phyloP scores from a whole-genome alignment of 768 basidiomycete genomes.

The Psilocybe azurescens region DNA sequence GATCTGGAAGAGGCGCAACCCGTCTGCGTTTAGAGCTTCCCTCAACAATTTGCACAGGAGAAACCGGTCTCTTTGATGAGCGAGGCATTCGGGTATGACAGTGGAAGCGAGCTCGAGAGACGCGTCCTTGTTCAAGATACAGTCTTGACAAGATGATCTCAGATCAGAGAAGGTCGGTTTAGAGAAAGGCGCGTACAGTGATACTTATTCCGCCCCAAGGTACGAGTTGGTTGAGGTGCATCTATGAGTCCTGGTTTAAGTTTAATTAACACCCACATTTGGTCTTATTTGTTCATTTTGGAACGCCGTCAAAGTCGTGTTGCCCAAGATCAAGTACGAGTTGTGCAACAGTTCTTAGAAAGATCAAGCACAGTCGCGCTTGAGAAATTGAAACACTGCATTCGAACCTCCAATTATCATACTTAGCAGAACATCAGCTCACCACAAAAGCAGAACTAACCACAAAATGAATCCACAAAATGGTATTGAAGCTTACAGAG shows the following conservation, averaged over 20 bases:
- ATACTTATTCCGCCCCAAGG: too few species aligned
- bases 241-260: too few species aligned
- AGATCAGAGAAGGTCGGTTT: too few species aligned
- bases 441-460: not conserved
- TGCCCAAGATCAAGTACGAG: too few species aligned
- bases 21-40: slow-evolving; percentile 2
- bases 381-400: not conserved
- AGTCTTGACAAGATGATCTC: not conserved
- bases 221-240: too few species aligned
- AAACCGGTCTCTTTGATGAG: not conserved
- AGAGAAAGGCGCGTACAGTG: too few species aligned
- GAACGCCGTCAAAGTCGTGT: too few species aligned
- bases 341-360: too few species aligned
- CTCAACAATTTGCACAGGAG: not conserved
- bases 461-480: slow-evolving; percentile 10
- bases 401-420: not conserved
- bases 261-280: too few species aligned
- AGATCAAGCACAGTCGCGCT: not conserved
- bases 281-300: too few species aligned
- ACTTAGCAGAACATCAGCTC: not conserved
- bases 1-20: not conserved
- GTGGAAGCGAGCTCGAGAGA: not conserved
- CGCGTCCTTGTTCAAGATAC: not conserved
- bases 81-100: not conserved
- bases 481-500: slow-evolving; percentile 17